These are phyloP conservation scores for Daldinia concentrica DNA, from an alignment of 495 filamentous ascomycete species.

Conservation along the genomic window DNA sequence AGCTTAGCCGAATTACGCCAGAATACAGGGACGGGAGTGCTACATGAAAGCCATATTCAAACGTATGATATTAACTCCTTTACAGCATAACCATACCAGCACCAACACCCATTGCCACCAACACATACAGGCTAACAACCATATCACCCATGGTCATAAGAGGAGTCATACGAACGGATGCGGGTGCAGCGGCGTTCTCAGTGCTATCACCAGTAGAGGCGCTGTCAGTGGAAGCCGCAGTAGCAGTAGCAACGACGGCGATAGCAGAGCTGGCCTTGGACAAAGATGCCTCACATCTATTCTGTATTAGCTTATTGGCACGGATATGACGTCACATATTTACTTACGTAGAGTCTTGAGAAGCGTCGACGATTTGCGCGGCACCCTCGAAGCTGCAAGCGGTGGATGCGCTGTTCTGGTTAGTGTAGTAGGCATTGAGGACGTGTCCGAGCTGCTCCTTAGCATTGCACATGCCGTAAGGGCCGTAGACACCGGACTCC, in stretches of 20 bases:
- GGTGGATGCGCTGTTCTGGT: constrained; percentile 61
- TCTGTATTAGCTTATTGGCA: not conserved
- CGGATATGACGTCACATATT: not conserved
- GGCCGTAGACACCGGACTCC: constrained; percentile 80
- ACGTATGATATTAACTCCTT: constrained; percentile 23
- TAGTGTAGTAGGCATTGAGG: constrained; percentile 80
- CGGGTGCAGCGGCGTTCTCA: constrained; percentile 47
- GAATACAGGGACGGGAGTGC: constrained; percentile 3
- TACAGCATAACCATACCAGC: constrained; percentile 82
- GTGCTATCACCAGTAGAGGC: constrained; percentile 37
- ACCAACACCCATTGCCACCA: constrained; percentile 73
- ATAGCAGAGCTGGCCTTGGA: constrained; percentile 56
- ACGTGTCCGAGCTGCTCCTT: constrained; percentile 82
- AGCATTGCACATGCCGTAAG: constrained; percentile 87
- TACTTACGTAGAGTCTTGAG: constrained; percentile 39
- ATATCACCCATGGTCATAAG: constrained; percentile 69
- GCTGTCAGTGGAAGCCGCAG: constrained; percentile 53
- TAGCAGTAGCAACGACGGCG: constrained; percentile 52
- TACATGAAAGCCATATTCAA: constrained; percentile 11
- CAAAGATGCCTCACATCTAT: constrained; percentile 49
- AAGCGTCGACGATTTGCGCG: constrained; percentile 60
- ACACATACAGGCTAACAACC: constrained; percentile 72
- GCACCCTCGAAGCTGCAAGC: constrained; percentile 83
- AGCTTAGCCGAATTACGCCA: constrained; percentile 7
- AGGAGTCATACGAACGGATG: constrained; percentile 57